Base-by-base conservation (phyloP, 257 asterid species). In the Fraxinus excelsior region DNA sequence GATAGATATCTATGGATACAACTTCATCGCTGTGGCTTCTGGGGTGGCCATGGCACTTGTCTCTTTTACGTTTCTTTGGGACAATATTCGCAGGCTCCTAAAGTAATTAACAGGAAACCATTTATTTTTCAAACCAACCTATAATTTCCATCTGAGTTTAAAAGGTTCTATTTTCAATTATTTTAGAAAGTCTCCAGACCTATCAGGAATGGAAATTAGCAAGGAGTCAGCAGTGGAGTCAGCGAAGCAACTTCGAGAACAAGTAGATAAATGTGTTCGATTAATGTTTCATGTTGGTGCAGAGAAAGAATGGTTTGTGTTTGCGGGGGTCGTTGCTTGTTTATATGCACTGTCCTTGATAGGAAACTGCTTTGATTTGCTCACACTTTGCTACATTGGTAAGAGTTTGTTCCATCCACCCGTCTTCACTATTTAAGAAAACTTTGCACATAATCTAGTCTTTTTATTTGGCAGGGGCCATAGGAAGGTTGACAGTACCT, bases 311-410 rank as follows among this genome's bases (percentile, higher is more conserved):
- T 89, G 91, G 93, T 79, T 79, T 53, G 84, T 83, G 69, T 87
- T 85, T n/a, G 88, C 40, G 0, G 90, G 84, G 49, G 83, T 75
- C 10, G 68, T 83, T 40, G 76, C 69, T 25, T 71, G 71, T 58
- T 67, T 87, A 25, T 87, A 77, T 46, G 1, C 86, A 1, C 58
- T 86, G 16, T 85, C 97, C 5, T 34, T 76, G 79, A 74, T 85
- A 11, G 87, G 88, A 0, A 73, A 76, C 7, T 74, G 35, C 72
- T 34, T 82, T 0, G 85, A 91, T 83, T 81, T 89, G 13, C 85
- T 83, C 21, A 82, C 94, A 6, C 74, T 92, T 64, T 77, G 80
- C 84, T 89, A 80, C 73, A 34, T 86, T 0, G 96, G 97, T 90
- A 85, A 78, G 19, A 23, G 32, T 4, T 37, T 16, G 5, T 10